phyloP scores from a whole-genome alignment of 148 eudicot species.

The Salicornia ramosissima region DNA sequence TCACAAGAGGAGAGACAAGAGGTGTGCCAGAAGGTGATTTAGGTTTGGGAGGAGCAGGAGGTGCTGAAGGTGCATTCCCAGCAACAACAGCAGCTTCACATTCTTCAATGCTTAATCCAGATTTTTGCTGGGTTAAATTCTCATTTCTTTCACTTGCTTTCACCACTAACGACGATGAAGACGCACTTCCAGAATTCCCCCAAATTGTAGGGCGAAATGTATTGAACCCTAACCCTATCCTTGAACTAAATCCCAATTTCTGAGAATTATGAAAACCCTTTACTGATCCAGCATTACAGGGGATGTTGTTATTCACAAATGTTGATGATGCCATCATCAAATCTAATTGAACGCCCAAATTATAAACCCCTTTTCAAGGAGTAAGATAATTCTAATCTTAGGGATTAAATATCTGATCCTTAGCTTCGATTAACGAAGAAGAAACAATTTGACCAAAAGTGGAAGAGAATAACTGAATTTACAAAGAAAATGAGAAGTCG shows the following conservation, averaged over 20 bases:
- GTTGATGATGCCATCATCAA: conserved; percentile 36
- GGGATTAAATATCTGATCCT: background rate
- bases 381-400: background rate
- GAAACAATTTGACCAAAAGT: background rate
- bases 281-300: conserved; percentile 31
- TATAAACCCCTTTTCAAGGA: background rate
- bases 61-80: conserved; percentile 70
- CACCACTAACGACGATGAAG: conserved; percentile 21
- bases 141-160: conserved; percentile 38
- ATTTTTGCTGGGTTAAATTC: conserved; percentile 33
- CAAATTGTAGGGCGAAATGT: conserved; percentile 12
- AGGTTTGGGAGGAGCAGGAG: conserved; percentile 60
- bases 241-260: conserved; percentile 18
- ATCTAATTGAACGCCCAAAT: background rate
- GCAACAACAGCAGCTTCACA: conserved; percentile 92
- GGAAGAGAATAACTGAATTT: background rate
- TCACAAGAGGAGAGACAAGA: conserved; percentile 47
- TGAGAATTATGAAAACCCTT: conserved; percentile 29
- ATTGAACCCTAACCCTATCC: conserved; percentile 5
- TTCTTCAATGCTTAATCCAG: conserved; percentile 53
- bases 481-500: background rate
- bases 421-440: background rate
- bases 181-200: background rate
- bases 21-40: conserved; percentile 71
- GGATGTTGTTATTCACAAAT: conserved; percentile 22